A percentile compares a stretch with the other conserved stretches of the same genome.
phyloP scores from a whole-genome alignment of 768 basidiomycete genomes.

The Thelephora ganbajun region DNA sequence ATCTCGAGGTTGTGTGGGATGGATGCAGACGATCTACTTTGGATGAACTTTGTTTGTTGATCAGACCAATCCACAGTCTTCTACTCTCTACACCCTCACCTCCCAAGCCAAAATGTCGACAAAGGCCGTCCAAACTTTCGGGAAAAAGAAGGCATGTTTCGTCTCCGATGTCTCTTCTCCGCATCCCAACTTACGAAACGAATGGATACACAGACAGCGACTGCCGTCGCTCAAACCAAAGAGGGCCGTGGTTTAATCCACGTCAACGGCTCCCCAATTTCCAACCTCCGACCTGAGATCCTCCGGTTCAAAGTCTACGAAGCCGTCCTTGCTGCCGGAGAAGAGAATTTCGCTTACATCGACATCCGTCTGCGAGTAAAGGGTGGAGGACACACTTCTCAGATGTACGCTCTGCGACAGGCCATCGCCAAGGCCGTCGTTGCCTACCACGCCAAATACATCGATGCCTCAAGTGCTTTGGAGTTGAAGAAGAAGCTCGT shows the following conservation, averaged over 20 bases:
- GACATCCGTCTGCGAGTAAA: slow-evolving; percentile 98
- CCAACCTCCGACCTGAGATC: slow-evolving; percentile 89
- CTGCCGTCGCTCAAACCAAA: slow-evolving; percentile 92
- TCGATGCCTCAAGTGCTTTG: slow-evolving; percentile 93
- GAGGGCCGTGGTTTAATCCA: slow-evolving; percentile 95
- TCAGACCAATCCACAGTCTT: slow-evolving; percentile 7
- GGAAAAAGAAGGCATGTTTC: slow-evolving; percentile 90
- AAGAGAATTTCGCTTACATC: slow-evolving; percentile 72
- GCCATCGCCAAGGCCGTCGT: slow-evolving; percentile 96
- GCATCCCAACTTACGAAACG: too few species aligned
- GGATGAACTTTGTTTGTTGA: slow-evolving; percentile 22
- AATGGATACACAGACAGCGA: slow-evolving; percentile 59
- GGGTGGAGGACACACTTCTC: slow-evolving; percentile 98
- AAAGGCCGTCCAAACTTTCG: slow-evolving; percentile 97
- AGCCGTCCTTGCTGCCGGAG: slow-evolving; percentile 85
- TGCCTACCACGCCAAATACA: slow-evolving; percentile 97
- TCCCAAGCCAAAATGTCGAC: slow-evolving; percentile 48
- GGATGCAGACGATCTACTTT: slow-evolving; percentile 21
- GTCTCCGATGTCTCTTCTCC: slow-evolving; percentile 2
- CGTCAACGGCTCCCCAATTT: slow-evolving; percentile 93
- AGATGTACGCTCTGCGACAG: slow-evolving; percentile 98
- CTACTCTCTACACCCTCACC: slow-evolving; percentile 9
- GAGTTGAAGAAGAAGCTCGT: slow-evolving; percentile 98
- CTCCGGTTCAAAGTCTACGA: slow-evolving; percentile 98
- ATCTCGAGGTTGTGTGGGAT: slow-evolving; percentile 11